These are phyloP conservation scores for Ilyonectria sp. DNA, from an alignment of 2,329 filamentous ascomycete species.

Conservation along the genomic window DNA sequence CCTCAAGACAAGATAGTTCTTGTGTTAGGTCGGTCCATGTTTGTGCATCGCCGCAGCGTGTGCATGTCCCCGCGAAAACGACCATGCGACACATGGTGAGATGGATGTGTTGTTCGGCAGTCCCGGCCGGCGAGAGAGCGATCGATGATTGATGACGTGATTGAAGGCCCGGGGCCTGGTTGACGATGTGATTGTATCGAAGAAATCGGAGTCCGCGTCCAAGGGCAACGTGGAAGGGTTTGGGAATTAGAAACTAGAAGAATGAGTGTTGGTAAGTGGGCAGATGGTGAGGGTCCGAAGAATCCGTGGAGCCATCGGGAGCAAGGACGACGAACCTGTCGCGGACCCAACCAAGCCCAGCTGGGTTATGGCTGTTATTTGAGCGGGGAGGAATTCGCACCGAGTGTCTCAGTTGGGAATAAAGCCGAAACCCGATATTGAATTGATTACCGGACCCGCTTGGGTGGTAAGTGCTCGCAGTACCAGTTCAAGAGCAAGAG, in stretches of 20 bases:
- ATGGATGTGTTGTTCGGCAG: constrained; percentile 13
- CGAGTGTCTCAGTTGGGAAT: not conserved
- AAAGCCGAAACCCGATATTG: constrained; percentile 9
- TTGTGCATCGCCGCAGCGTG: constrained; percentile 57
- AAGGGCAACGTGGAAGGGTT: not conserved
- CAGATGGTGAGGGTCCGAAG: constrained; percentile 8
- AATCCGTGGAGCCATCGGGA: constrained; percentile 3
- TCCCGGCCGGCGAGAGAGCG: constrained; percentile 8
- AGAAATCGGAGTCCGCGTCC: not conserved
- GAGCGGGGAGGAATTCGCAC: not conserved
- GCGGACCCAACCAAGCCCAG: not conserved
- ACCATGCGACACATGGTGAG: constrained; percentile 63
- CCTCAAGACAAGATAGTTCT: constrained; percentile 63
- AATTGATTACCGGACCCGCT: constrained; percentile 6
- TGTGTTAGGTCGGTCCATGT: constrained; percentile 63
- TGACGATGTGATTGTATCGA: not conserved
- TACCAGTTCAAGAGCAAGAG: constrained; percentile 2
- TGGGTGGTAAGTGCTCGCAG: not conserved
- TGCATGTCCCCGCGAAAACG: constrained; percentile 61
- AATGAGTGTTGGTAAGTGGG: constrained; percentile 18
- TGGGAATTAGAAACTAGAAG: constrained; percentile 5
- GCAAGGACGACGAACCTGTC: constrained; percentile 20
- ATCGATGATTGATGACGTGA: constrained; percentile 5
- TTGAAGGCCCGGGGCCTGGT: not conserved
- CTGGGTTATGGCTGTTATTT: not conserved